Base-by-base conservation (phyloP, 2,329 filamentous ascomycete genomes). In the Trichoderma atroviride region DNA sequence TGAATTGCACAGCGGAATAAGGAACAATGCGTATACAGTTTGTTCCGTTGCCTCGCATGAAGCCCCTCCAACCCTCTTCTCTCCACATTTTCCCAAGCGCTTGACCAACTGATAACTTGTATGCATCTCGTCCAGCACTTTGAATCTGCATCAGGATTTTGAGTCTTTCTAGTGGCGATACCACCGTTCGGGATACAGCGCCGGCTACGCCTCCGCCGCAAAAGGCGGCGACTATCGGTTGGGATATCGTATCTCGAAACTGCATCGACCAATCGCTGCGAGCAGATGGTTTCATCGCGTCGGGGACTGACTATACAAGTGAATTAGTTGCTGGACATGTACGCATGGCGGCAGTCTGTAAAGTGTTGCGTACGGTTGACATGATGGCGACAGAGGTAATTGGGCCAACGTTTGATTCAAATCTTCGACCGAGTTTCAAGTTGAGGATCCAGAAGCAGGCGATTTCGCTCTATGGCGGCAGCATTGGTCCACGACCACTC, bases 121-220 rank as follows among this genome's bases (percentile, higher is more conserved):
- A 99, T 77, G 97, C 95, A 75, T 93, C 92, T 76, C 94, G 89
- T 22, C 94, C 95, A 61, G 87, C 92, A 77, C 92, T 96, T 83
- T 99, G 96, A 33, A 99, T 87, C 79, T 99, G 96, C 79, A 97
- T 94, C n/a, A 99, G 85, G 75, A 99, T 99, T 84, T 99, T 98
- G 70, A 99, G 86, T 72, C 96, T 89, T 81, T 99, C 96, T 47
- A 99, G 88, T 4, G 96, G 96, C 19, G 95, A 98, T 5, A 99
- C 96, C 59, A 98, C 95, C 29, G 96, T 99, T 78, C 96, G 89
- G 37, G 96, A 98, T n/a, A 99, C 95, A 55, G 96, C 96, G 70
- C 96, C 96, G 19, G 96, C 96, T 27, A 97, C 89, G 74, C 96
- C 96, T 71, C 96, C 96, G 35, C 93, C 96, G 76, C 96, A 91